phyloP scores from a whole-genome alignment of 495 filamentous ascomycete species.

The Penicillium nucicola region DNA sequence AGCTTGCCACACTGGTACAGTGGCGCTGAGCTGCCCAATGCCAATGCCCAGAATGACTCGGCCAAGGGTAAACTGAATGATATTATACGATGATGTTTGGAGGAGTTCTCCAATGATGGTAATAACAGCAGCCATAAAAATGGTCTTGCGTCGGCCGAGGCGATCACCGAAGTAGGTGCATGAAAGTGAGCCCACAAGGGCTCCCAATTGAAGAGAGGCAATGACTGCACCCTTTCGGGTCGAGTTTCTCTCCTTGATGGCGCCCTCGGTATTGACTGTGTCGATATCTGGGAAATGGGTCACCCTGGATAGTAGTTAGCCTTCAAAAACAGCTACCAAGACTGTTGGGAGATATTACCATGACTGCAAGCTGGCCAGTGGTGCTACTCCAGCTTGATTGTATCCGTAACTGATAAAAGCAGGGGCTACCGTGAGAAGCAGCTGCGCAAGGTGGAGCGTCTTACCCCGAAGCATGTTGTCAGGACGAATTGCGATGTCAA shows the following conservation, averaged over 20 bases:
- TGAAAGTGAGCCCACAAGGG: slow-evolving; percentile 39
- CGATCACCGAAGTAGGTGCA: slow-evolving; percentile 42
- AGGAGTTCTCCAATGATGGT: slow-evolving; percentile 48
- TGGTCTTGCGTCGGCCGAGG: slow-evolving; percentile 52
- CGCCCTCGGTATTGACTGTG: slow-evolving; percentile 29
- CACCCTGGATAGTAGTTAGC: slow-evolving; percentile 6
- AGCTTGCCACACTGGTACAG: slow-evolving; percentile 54
- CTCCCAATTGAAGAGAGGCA: slow-evolving; percentile 42
- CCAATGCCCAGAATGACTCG: slow-evolving; percentile 56
- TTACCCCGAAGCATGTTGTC: slow-evolving; percentile 10
- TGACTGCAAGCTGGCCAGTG: slow-evolving; percentile 24
- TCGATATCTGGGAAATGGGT: slow-evolving; percentile 32
- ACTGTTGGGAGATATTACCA: background rate
- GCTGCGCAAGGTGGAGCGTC: slow-evolving; percentile 23
- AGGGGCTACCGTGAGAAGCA: slow-evolving; percentile 35
- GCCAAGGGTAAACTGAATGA: slow-evolving; percentile 37
- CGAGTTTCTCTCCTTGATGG: slow-evolving; percentile 21
- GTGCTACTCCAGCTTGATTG: slow-evolving; percentile 29
- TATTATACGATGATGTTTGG: slow-evolving; percentile 41
- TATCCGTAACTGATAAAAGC: slow-evolving; percentile 36
- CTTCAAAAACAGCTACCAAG: no score
- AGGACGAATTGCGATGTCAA: no score
- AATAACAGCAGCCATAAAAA: slow-evolving; percentile 47
- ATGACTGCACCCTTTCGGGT: slow-evolving; percentile 39
- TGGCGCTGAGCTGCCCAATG: slow-evolving; percentile 56